Base-by-base conservation (phyloP, 2,329 filamentous ascomycete species). In the Alternaria metachromatica region DNA sequence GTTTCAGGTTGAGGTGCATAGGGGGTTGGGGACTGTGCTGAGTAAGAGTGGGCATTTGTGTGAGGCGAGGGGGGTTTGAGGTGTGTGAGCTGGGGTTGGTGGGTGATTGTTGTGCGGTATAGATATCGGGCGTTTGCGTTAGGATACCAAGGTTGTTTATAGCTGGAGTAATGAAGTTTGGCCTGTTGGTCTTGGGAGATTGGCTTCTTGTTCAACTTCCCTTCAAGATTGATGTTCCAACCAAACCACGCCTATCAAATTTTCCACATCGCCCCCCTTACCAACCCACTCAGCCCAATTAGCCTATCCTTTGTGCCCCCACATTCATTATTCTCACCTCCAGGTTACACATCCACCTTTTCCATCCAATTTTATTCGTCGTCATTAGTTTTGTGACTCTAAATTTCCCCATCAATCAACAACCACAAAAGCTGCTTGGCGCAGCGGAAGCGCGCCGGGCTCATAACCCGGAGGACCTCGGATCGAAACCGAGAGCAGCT, bases 1-100 rank as follows among this genome's bases (percentile, higher is more conserved):
- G 0, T 96, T 97, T 77, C 96, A 99, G 82, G 93, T 90, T 3
- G 96, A 99, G 81, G 86, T 97, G 7, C 93, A 97, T 78, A 87
- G 84, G 56, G 92, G 91, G 0, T 83, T 99, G 23, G 96, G 93
- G 1, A 93, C 92, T 5, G 92, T 95, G n/a, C 83, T 98, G 67
- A 93, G 92, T 54, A 93, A 91, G 80, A 88, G 84, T 26, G 92
- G 87, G 3, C 84, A 89, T 64, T 81, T 86, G 59, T 97, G 93
- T 78, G 93, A 97, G 76, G 85, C 86, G 25, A 75, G 73, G 57
- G 80, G 78, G 2, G 72, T 77, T 12, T 77, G 33, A 56, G 37
- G 33, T 18, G 33, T 3, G 3, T 0, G 7, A 33, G 15, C 10
- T 13, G 46, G 46, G 15, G 45, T 26, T 20, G 6, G 9, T 41